A percentile compares a stretch with the other conserved stretches of the same genome.
These are phyloP conservation scores for Albugo candida DNA, from an alignment of 352 stramenopile species.

Conservation along the genomic window DNA sequence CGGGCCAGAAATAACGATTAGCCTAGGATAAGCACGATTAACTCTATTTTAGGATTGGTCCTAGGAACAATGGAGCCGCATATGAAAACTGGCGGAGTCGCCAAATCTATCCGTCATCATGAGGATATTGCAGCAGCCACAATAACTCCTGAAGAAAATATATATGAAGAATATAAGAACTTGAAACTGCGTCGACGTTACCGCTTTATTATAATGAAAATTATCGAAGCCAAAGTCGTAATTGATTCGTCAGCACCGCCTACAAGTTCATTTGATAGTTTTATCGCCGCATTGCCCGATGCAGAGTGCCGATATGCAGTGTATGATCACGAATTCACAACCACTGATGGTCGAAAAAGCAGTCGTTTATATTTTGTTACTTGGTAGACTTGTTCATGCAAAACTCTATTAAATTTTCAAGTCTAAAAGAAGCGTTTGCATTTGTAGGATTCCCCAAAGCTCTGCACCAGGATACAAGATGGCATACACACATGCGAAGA, in stretches of 20 bases:
- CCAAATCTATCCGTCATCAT: slow-evolving; percentile 51
- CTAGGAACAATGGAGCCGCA: slow-evolving; percentile 51
- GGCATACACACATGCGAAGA: slow-evolving; percentile 79
- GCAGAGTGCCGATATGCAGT: slow-evolving; percentile 73
- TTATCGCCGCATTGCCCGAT: slow-evolving; percentile 41
- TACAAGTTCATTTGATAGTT: slow-evolving; percentile 25
- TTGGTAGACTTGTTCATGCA: slow-evolving; percentile 16
- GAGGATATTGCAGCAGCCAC: slow-evolving; percentile 48
- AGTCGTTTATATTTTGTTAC: slow-evolving; percentile 80
- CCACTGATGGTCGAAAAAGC: slow-evolving; percentile 57
- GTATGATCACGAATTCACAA: slow-evolving; percentile 71
- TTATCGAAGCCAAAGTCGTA: slow-evolving; percentile 47
- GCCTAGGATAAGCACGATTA: too few species aligned
- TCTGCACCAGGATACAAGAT: slow-evolving; percentile 74
- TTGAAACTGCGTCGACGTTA: slow-evolving; percentile 80
- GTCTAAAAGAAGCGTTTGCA: background rate
- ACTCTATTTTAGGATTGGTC: too few species aligned
- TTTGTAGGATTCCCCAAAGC: slow-evolving; percentile 43
- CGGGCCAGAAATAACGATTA: too few species aligned
- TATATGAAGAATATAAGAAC: slow-evolving; percentile 56
- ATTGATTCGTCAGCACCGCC: slow-evolving; percentile 35
- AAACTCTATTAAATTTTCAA: background rate
- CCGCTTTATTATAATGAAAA: slow-evolving; percentile 68
- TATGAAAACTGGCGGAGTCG: slow-evolving; percentile 70
- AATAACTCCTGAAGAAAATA: slow-evolving; percentile 39